phyloP scores from a whole-genome alignment of 2,329 filamentous ascomycete species.

The Fusarium napiforme region DNA sequence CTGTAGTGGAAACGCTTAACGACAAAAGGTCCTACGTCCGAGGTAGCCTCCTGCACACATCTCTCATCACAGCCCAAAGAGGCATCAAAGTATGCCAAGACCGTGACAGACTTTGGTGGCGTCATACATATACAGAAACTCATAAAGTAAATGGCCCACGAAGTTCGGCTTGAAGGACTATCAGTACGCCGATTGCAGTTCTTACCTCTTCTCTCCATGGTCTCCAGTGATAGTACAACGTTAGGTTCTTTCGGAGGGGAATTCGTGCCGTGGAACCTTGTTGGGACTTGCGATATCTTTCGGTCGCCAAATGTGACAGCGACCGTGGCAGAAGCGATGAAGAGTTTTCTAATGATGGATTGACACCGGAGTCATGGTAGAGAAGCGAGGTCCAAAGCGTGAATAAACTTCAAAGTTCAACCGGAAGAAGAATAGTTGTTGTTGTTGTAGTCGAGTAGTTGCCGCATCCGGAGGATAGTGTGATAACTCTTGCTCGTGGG shows the following conservation, averaged over 20 bases:
- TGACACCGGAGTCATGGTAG: background rate
- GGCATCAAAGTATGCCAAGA: background rate
- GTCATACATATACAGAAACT: background rate
- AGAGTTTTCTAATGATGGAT: background rate
- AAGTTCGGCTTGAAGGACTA: background rate
- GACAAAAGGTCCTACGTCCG: background rate
- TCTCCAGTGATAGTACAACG: background rate
- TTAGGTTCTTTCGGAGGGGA: background rate
- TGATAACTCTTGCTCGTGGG: conserved; percentile 23
- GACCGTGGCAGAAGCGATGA: background rate
- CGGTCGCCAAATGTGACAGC: background rate
- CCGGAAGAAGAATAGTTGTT: background rate
- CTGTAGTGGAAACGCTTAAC: background rate
- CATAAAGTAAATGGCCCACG: background rate
- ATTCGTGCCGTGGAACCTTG: background rate
- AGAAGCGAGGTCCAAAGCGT: too few relatives aligned
- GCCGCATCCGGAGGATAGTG: background rate
- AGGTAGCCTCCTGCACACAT: background rate
- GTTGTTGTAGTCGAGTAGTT: background rate
- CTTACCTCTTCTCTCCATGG: background rate
- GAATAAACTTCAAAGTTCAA: background rate
- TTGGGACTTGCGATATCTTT: background rate
- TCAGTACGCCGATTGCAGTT: background rate
- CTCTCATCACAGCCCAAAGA: background rate
- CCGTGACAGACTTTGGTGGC: background rate